phyloP scores from a whole-genome alignment of 108 stramenopile genomes.

The Nitzschia sp. region DNA sequence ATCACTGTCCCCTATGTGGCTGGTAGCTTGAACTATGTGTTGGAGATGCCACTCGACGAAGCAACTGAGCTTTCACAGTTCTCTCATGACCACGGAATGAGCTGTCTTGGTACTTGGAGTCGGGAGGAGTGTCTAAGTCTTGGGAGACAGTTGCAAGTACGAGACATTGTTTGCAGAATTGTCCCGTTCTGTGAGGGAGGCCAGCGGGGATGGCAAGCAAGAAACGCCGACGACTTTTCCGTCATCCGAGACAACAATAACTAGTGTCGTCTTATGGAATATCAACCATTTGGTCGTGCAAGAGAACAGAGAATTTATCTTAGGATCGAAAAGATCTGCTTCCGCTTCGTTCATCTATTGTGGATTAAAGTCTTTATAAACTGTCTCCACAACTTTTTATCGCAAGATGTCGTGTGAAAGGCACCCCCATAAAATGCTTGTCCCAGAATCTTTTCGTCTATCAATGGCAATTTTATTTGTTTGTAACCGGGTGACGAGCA shows the following conservation, averaged over 20 bases:
- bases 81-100: constrained; percentile 64
- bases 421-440: too few species aligned
- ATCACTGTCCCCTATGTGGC: constrained; percentile 77
- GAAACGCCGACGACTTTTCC: constrained; percentile 50
- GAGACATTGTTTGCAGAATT: constrained; percentile 76
- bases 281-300: too few species aligned
- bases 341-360: too few species aligned
- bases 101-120: constrained; percentile 81
- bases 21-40: constrained; percentile 62
- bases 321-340: too few species aligned
- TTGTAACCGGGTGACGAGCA: too few species aligned
- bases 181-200: constrained; percentile 80
- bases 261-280: too few species aligned
- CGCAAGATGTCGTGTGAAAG: too few species aligned
- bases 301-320: too few species aligned
- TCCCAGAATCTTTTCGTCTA: too few species aligned
- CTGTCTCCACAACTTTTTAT: too few species aligned
- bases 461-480: too few species aligned
- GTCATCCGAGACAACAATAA: neutral
- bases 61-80: constrained; percentile 62
- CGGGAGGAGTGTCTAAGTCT: constrained; percentile 72
- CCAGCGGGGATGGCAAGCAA: constrained; percentile 82
- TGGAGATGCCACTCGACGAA: constrained; percentile 77
- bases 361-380: too few species aligned
- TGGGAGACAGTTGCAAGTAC: constrained; percentile 61